Percentiles rank a stretch among this genome's conserved stretches.
Conservation (phyloP, 805 yeast species). For the Myxozyma geophila region DNA sequence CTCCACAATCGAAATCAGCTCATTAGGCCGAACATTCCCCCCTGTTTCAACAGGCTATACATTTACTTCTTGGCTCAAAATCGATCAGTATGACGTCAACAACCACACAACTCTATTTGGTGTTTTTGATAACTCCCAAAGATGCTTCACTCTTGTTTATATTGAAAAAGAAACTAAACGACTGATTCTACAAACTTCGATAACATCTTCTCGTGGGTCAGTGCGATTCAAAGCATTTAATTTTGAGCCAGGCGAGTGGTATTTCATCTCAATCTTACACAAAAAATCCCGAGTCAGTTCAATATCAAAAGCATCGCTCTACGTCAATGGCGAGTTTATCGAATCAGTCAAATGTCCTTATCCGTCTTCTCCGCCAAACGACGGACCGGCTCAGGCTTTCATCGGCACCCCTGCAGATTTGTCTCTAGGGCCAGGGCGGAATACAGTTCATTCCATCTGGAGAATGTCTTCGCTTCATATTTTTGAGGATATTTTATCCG, state of each 20-base stretch:
- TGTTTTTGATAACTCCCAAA: constrained; percentile 34
- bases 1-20: constrained; percentile 30
- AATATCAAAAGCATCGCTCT: constrained; percentile 37
- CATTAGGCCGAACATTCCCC: constrained; percentile 31
- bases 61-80: constrained; percentile 36
- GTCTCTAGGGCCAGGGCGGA: constrained; percentile 25
- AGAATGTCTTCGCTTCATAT: constrained; percentile 34
- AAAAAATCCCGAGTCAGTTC: constrained; percentile 36
- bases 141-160: constrained; percentile 35
- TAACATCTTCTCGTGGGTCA: constrained; percentile 32
- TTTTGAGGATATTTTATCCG: constrained; percentile 36
- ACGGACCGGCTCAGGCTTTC: constrained; percentile 31
- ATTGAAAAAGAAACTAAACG: constrained; percentile 36
- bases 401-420: constrained; percentile 36
- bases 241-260: constrained; percentile 37
- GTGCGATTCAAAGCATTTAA: constrained; percentile 32
- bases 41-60: constrained; percentile 34
- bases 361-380: constrained; percentile 37
- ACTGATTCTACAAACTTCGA: constrained; percentile 33
- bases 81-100: constrained; percentile 31
- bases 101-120: constrained; percentile 36
- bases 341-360: constrained; percentile 39
- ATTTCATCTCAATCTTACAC: constrained; percentile 37
- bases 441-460: constrained; percentile 30
- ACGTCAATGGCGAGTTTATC: constrained; percentile 37